phyloP scores from a whole-genome alignment of 2,329 filamentous ascomycete genomes.

The Xylariaceae sp. region DNA sequence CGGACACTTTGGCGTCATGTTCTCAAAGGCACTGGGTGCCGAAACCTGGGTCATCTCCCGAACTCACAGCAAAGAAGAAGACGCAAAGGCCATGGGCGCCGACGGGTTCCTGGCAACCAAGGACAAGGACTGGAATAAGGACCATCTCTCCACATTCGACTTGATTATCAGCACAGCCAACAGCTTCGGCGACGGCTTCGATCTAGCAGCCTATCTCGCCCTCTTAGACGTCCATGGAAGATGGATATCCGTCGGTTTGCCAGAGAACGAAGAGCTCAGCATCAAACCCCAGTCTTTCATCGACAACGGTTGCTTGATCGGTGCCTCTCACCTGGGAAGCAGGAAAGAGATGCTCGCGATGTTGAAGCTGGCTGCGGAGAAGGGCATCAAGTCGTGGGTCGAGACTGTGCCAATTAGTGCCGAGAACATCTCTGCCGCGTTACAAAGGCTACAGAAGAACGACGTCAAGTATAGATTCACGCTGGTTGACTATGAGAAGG shows the following conservation, averaged over 20 bases:
- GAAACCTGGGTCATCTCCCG: slow-evolving; percentile 59
- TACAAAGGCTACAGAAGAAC: slow-evolving; percentile 63
- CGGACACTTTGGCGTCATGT: slow-evolving; percentile 66
- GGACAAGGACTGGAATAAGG: slow-evolving; percentile 53
- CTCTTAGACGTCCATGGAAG: slow-evolving; percentile 76
- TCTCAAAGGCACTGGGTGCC: slow-evolving; percentile 61
- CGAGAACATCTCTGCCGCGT: slow-evolving; percentile 63
- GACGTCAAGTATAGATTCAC: slow-evolving; percentile 73
- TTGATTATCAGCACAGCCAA: slow-evolving; percentile 72
- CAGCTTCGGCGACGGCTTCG: slow-evolving; percentile 60
- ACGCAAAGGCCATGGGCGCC: slow-evolving; percentile 54
- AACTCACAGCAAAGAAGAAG: slow-evolving; percentile 54
- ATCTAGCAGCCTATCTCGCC: slow-evolving; percentile 65
- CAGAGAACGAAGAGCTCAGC: slow-evolving; percentile 66
- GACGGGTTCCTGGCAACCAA: slow-evolving; percentile 55
- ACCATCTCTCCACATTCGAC: slow-evolving; percentile 62
- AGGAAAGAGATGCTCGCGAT: slow-evolving; percentile 66
- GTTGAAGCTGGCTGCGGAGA: slow-evolving; percentile 65
- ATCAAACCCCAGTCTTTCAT: slow-evolving; percentile 72
- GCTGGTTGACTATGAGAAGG: slow-evolving; percentile 64
- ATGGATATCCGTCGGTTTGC: slow-evolving; percentile 76
- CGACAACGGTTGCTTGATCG: slow-evolving; percentile 67
- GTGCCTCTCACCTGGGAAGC: slow-evolving; percentile 65
- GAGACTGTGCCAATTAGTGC: slow-evolving; percentile 69
- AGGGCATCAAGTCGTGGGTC: slow-evolving; percentile 65